A percentile compares a stretch with the other conserved stretches of the same genome.
These are phyloP conservation scores for Phytophthora colocasiae DNA, from an alignment of 352 stramenopile species.

Conservation along the genomic window DNA sequence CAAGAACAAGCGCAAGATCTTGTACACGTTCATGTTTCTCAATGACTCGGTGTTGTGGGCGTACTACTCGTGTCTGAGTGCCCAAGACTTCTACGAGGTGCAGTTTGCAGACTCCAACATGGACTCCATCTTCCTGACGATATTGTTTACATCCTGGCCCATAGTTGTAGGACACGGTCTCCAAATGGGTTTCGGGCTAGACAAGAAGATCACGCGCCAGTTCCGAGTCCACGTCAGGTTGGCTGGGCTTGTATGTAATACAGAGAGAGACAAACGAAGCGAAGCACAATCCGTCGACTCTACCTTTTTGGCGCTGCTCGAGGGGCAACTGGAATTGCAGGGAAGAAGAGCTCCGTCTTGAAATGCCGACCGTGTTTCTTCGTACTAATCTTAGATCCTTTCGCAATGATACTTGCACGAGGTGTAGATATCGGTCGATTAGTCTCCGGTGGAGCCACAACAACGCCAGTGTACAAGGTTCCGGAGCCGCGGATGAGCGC, in stretches of 20 bases:
- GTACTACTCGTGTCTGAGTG: slow-evolving; percentile 78
- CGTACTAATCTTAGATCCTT: slow-evolving; percentile 27
- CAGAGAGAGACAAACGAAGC: neutral
- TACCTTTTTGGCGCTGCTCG: slow-evolving; percentile 19
- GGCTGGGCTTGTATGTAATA: slow-evolving; percentile 43
- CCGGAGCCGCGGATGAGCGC: slow-evolving; percentile 29
- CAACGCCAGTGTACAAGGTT: slow-evolving; percentile 43
- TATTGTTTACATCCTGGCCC: slow-evolving; percentile 58
- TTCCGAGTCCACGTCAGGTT: slow-evolving; percentile 44
- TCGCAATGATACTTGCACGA: slow-evolving; percentile 8
- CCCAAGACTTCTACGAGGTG: slow-evolving; percentile 63
- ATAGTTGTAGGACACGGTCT: slow-evolving; percentile 56
- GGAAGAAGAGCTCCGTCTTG: slow-evolving; percentile 48
- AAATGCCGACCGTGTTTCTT: slow-evolving; percentile 40
- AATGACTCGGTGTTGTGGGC: slow-evolving; percentile 74
- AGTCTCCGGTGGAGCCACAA: slow-evolving; percentile 18
- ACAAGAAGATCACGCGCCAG: slow-evolving; percentile 56
- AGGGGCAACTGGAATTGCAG: slow-evolving; percentile 15
- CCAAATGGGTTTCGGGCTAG: slow-evolving; percentile 60
- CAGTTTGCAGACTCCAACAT: slow-evolving; percentile 54
- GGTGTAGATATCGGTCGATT: slow-evolving; percentile 1
- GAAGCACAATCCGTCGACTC: slow-evolving; percentile 3
- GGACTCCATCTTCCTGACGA: slow-evolving; percentile 73
- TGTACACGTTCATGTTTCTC: slow-evolving; percentile 72
- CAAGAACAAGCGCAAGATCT: slow-evolving; percentile 55